These are phyloP conservation scores for Colletotrichum cereale DNA, from an alignment of 2,329 filamentous ascomycete genomes.

Conservation along the genomic window DNA sequence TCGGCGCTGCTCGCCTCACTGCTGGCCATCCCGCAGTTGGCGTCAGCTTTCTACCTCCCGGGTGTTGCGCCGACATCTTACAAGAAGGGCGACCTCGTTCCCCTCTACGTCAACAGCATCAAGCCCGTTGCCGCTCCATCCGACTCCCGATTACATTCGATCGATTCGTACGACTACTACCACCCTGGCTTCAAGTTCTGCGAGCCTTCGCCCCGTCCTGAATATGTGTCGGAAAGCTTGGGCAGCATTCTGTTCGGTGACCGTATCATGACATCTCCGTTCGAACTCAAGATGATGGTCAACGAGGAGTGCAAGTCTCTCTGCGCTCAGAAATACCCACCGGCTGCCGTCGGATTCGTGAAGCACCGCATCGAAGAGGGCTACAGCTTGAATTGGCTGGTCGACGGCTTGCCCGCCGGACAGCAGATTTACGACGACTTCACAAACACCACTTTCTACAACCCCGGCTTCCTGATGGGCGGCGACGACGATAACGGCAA, in stretches of 20 bases:
- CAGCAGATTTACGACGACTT: constrained; percentile 83
- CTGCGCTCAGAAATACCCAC: constrained; percentile 75
- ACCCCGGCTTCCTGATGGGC: constrained; percentile 89
- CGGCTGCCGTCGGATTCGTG: constrained; percentile 79
- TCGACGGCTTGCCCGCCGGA: constrained; percentile 93
- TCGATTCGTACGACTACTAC: constrained; percentile 97
- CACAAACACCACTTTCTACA: constrained; percentile 86
- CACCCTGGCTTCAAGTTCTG: constrained; percentile 91
- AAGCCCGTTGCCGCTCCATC: constrained; percentile 83
- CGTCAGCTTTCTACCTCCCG: constrained; percentile 91
- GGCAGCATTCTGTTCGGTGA: constrained; percentile 98
- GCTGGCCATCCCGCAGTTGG: constrained; percentile 64
- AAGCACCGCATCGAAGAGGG: constrained; percentile 85
- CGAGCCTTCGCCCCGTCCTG: constrained; percentile 78
- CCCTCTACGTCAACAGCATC: constrained; percentile 92
- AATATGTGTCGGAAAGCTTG: constrained; percentile 87
- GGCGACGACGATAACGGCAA: constrained; percentile 66
- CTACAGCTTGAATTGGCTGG: constrained; percentile 95
- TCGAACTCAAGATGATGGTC: constrained; percentile 85
- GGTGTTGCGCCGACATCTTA: constrained; percentile 96
- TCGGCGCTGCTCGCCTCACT: constrained; percentile 64
- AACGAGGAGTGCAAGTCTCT: constrained; percentile 90
- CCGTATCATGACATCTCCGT: constrained; percentile 96
- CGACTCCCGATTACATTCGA: constrained; percentile 88
- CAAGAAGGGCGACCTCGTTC: constrained; percentile 81